Percentiles rank a stretch among this genome's conserved stretches.
Evolutionary conservation across 208 protist species (phyloP).

Genomic region (Crithidia fasciculata): DNA sequence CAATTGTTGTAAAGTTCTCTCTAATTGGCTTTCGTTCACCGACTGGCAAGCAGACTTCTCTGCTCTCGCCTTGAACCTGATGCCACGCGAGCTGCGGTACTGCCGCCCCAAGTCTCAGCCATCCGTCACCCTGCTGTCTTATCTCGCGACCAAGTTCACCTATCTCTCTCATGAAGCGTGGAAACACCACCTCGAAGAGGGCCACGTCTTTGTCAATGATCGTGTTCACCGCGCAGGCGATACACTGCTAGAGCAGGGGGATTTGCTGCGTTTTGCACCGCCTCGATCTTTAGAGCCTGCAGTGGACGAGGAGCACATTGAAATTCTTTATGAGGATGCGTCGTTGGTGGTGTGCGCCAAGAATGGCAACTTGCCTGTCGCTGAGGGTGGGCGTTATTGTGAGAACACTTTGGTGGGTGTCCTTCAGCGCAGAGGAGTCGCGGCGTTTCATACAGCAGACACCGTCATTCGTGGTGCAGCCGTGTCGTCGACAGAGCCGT

Average conservation of each 20-base stretch:
- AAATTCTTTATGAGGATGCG: conserved; percentile 63
- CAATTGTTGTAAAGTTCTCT: not conserved
- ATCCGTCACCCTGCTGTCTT: conserved; percentile 49
- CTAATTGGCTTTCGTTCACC: not conserved
- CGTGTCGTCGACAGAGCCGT: too few relatives aligned
- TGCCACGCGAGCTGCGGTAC: conserved; percentile 70
- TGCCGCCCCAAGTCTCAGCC: conserved; percentile 58
- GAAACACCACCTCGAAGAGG: conserved; percentile 49
- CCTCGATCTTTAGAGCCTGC: conserved; percentile 73
- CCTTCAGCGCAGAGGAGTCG: conserved; percentile 31
- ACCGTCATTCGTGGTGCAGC: not conserved
- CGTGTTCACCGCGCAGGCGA: not conserved
- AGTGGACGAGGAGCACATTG: conserved; percentile 65
- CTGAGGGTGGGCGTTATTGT: conserved; percentile 86
- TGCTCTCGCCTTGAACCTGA: conserved; percentile 5
- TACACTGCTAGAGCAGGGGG: conserved; percentile 57
- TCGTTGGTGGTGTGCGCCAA: conserved; percentile 69
- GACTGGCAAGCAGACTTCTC: too few relatives aligned
- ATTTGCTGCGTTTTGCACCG: conserved; percentile 64
- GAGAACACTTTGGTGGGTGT: conserved; percentile 76
- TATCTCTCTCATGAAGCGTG: conserved; percentile 67
- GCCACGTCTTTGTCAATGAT: conserved; percentile 55
- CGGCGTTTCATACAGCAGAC: conserved; percentile 4
- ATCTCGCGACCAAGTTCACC: conserved; percentile 53
- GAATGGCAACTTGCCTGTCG: conserved; percentile 81